phyloP scores from a whole-genome alignment of 176 grass and related monocot genomes.

The Zizania latifolia region DNA sequence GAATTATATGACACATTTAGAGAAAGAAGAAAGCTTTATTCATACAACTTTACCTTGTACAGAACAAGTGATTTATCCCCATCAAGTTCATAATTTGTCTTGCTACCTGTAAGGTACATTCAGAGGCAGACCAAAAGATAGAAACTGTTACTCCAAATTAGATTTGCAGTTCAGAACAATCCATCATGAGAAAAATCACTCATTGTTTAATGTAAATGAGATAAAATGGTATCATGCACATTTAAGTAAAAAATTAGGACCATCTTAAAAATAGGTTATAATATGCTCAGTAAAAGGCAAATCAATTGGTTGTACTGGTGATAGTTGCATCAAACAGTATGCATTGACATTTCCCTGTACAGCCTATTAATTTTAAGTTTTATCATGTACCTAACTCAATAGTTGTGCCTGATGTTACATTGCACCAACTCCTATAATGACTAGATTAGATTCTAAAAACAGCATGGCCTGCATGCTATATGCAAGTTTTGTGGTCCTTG shows the following conservation, averaged over 20 bases:
- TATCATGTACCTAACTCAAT: constrained; percentile 15
- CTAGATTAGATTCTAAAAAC: constrained; percentile 26
- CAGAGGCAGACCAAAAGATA: background rate
- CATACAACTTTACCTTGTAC: constrained; percentile 76
- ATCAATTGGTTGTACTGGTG: background rate
- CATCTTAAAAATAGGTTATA: background rate
- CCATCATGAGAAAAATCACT: background rate
- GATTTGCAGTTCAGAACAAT: background rate
- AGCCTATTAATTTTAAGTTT: background rate
- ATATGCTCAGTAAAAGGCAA: background rate
- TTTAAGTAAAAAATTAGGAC: background rate
- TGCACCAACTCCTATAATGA: background rate
- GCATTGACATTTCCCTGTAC: background rate
- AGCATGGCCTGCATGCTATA: background rate
- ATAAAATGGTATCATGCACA: background rate
- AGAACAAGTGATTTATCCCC: constrained; percentile 71
- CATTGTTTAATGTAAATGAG: background rate
- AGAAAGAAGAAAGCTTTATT: background rate
- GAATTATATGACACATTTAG: constrained; percentile 8
- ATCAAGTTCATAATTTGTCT: constrained; percentile 35
- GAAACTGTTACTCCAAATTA: background rate
- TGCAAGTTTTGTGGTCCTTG: background rate
- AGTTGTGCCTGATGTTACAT: constrained; percentile 20
- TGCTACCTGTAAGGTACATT: constrained; percentile 29
- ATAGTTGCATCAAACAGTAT: background rate